Base-by-base conservation (phyloP, 306 rosid species). In the Vicia faba region DNA sequence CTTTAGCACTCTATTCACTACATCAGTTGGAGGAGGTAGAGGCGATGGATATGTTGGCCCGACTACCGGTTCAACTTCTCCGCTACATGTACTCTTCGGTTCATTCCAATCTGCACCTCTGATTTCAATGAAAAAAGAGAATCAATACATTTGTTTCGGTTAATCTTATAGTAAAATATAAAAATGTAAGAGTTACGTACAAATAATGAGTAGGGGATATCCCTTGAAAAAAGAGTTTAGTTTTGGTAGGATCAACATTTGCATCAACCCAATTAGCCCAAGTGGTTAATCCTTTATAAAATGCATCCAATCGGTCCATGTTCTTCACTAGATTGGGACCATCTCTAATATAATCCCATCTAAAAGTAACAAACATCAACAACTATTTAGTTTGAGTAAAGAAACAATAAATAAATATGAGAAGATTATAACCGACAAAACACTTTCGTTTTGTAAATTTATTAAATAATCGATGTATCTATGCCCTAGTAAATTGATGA, bases 101-200 rank as follows among this genome's bases (percentile, higher is more conserved):
- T 81, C 72, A 74, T 88, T 89, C 98, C 98, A 93, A 39, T 93
- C 98, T 15, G 38, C 16, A 0, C 98, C 98, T 75, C 98, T 93
- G 82, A 5, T 18, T 18, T 70, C 36, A 58, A 11, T 11, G 39
- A 13, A 8, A 23, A 53, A 25, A 7, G 8, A 11, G 36, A 1
- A 38, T 66, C 50, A 25, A 33, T 19, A 59, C 8, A 54, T 18
- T 51, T 18, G 16, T 62, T 19, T 64, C 5, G 13, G 31, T 68
- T 44, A 26, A 15, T 67, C 48, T 48, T 44, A 35, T 44, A n/a
- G n/a, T n/a, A 7, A 11, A 25, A 4, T 12, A 44, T 11, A 2
- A 55, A 10, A 28, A 33, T 33, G 38, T 33, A 33, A 12, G 40
- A 64, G 41, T 53, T 66, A 83, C 91, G 86, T 80, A 91, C 97